A percentile compares a stretch with the other conserved stretches of the same genome.
phyloP scores from a whole-genome alignment of 2,329 filamentous ascomycete species.

The Coniochaeta ligniaria region DNA sequence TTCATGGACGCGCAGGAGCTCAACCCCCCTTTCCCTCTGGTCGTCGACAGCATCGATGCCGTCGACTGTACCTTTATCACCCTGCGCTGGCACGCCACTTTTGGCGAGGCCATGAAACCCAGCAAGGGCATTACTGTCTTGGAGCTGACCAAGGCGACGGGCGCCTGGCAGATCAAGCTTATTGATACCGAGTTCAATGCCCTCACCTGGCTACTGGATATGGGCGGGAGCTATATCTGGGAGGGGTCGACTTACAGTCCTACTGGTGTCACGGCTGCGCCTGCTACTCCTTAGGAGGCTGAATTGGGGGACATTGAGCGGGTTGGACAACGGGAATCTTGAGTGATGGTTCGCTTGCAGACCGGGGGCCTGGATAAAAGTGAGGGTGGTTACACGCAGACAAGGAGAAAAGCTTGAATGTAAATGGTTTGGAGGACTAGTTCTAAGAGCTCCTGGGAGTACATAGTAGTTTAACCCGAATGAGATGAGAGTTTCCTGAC shows the following conservation, averaged over 20 bases:
- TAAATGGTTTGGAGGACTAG: not conserved
- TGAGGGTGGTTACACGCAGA: not conserved
- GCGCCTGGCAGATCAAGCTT: constrained; percentile 20
- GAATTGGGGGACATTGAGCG: not conserved
- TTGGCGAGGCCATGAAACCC: constrained; percentile 20
- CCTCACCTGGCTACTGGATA: constrained; percentile 20
- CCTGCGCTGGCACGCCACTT: constrained; percentile 22
- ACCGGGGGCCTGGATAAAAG: not conserved
- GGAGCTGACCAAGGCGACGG: constrained; percentile 17
- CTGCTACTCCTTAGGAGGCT: not conserved
- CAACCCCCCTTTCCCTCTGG: constrained; percentile 21
- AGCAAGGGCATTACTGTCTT: constrained; percentile 22
- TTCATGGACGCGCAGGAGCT: constrained; percentile 21
- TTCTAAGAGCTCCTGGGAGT: not conserved
- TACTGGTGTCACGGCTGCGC: not conserved
- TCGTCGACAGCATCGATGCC: constrained; percentile 20
- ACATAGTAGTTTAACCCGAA: not conserved
- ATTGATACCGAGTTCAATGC: constrained; percentile 24
- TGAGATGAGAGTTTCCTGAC: not conserved
- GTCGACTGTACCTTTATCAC: constrained; percentile 19
- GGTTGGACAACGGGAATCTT: not conserved
- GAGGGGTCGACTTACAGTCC: constrained; percentile 8
- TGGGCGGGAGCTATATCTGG: constrained; percentile 23
- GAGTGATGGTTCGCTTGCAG: not conserved
- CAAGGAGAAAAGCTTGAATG: not conserved